phyloP scores from a whole-genome alignment of 225 moss, liverwort and hornwort species.

The Marchantia polymorpha region DNA sequence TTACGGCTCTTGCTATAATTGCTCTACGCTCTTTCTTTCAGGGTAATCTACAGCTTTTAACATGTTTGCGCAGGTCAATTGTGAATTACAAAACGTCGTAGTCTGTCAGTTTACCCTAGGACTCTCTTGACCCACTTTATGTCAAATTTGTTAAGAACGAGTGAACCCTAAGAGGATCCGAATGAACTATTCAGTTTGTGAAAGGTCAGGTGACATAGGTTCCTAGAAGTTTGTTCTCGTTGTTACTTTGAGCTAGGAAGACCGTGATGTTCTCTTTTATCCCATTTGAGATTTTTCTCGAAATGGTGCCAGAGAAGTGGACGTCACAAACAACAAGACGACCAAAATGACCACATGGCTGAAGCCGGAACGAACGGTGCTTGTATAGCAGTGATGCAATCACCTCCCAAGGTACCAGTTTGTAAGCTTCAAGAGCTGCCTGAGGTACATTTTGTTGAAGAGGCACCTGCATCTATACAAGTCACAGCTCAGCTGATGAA shows the following conservation, averaged over 20 bases:
- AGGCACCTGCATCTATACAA: constrained; percentile 34
- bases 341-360: background rate
- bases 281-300: background rate
- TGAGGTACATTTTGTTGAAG: constrained; percentile 12
- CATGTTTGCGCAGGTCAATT: too few relatives aligned
- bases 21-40: background rate
- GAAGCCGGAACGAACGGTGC: background rate
- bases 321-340: constrained; percentile 10
- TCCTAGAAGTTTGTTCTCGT: too few relatives aligned
- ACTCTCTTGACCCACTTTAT: too few relatives aligned
- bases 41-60: too few relatives aligned
- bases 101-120: too few relatives aligned
- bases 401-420: background rate
- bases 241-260: too few relatives aligned
- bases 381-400: background rate
- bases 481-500: constrained; percentile 54
- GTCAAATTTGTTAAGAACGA: too few relatives aligned
- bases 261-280: background rate
- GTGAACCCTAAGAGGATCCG: too few relatives aligned
- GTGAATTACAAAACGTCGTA: too few relatives aligned
- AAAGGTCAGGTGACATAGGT: too few relatives aligned
- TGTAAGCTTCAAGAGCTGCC: background rate
- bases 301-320: background rate
- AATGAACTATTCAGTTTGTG: too few relatives aligned
- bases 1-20: background rate